Evolutionary conservation across 169 alveolate genomes (phyloP), one percentile per base, ranked within the genome.

Genomic region (Plasmodium reichenowi): DNA sequence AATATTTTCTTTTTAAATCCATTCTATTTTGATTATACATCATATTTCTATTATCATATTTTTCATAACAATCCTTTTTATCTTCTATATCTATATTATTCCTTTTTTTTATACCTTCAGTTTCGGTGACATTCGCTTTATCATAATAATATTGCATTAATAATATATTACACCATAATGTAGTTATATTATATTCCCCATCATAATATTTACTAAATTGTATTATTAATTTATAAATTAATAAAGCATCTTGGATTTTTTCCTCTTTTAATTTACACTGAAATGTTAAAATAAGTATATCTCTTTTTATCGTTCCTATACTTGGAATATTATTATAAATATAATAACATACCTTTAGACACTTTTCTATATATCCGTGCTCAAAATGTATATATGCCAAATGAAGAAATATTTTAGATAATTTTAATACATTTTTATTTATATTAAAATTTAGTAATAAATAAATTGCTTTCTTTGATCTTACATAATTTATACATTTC

Each of bases 351-450:
- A 83, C 26, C 38, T 83, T 60, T 70, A 71, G 15, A 50, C 91
- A 83, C 24, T 83, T 83, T 26, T 70, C 24, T 62, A 70, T 62
- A 83, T 83, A 83, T 22, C 91, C 91, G 70, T 83, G 91, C 52
- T 83, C 91, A 62, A 83, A 83, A 56, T 83, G 91, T 50, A 83
- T 32, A 70, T 83, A 83, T 47, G 91, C 91, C 52, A 83, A 26
- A 83, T 22, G 71, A 9, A 83, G 59, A 70, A 83, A 83, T 26
- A 3, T 59, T 83, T 83, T 83, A 20, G 86, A 15, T 83, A 83
- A 7, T 48, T 83, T 73, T 29, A 83, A 63, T 22, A 83, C 45
- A 73, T 83, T 70, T 63, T 83, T 83, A 70, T 83, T 58, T 15
- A 71, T 32, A 22, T 63, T 70, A 52, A 83, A 24, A 59, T 71